These are phyloP conservation scores for Picocystis salinarum DNA, from an alignment of 139 green algal genomes.

Conservation along the genomic window DNA sequence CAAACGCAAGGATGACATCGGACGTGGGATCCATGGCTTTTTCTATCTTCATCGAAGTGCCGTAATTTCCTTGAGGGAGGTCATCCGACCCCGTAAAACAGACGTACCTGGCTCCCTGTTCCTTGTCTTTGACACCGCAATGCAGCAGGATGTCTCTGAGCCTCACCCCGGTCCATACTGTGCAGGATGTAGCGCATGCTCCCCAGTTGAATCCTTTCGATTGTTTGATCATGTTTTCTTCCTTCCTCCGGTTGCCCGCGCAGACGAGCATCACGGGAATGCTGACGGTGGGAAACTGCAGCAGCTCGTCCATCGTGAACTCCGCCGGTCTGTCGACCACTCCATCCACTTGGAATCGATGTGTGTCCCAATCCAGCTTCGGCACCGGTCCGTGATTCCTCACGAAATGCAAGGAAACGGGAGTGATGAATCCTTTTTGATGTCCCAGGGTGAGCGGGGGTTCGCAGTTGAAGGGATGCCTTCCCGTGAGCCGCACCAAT, in stretches of 20 bases:
- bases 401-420: conserved; percentile 56
- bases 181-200: conserved; percentile 41
- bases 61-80: conserved; percentile 36
- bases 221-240: conserved; percentile 98
- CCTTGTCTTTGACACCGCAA: no score
- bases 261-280: conserved; percentile 63
- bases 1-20: conserved; percentile 56
- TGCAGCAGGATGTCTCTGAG: conserved; percentile 58
- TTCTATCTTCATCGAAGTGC: conserved; percentile 28
- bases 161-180: conserved; percentile 44
- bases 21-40: conserved; percentile 35
- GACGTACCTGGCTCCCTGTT: conserved; percentile 30
- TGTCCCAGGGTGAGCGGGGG: conserved; percentile 58
- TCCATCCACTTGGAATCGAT: conserved; percentile 55
- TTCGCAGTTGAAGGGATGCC: conserved; percentile 93
- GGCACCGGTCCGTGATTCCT: conserved; percentile 84
- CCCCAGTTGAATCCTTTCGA: conserved; percentile 89
- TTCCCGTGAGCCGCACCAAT: conserved; percentile 73
- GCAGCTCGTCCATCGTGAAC: conserved; percentile 79
- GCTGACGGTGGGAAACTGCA: conserved; percentile 41
- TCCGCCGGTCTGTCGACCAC: conserved; percentile 41
- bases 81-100: conserved; percentile 27
- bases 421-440: conserved; percentile 60
- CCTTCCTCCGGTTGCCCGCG: conserved; percentile 87
- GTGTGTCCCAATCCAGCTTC: conserved; percentile 27